A percentile compares a stretch with the other conserved stretches of the same genome.
Conservation (phyloP, 1,139 yeast species). For the Eremothecium coryli region DNA sequence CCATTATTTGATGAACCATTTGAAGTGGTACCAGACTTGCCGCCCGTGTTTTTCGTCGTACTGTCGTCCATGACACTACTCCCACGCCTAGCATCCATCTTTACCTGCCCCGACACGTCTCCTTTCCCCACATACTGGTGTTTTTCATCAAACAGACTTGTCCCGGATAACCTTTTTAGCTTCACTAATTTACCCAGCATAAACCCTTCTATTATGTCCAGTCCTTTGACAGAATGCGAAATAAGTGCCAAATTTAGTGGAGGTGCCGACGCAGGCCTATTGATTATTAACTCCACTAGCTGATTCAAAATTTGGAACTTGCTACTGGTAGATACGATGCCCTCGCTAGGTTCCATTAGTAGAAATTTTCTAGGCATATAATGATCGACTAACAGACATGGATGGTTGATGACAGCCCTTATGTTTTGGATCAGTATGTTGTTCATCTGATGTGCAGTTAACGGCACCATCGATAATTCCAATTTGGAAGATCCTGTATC, state of each 20-base stretch:
- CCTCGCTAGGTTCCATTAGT: conserved; percentile 53
- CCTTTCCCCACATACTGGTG: conserved; percentile 11
- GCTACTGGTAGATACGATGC: conserved; percentile 46
- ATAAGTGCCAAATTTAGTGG: conserved; percentile 39
- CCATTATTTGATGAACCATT: conserved; percentile 35
- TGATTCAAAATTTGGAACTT: conserved; percentile 49
- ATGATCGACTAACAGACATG: conserved; percentile 63
- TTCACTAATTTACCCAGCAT: conserved; percentile 50
- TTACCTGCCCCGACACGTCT: not conserved
- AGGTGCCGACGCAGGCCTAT: conserved; percentile 12
- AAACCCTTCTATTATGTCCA: conserved; percentile 61
- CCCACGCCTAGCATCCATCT: not conserved
- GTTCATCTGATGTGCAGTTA: conserved; percentile 30
- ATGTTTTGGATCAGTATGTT: conserved; percentile 44
- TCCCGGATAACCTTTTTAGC: conserved; percentile 53
- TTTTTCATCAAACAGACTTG: conserved; percentile 42
- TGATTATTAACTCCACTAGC: conserved; percentile 34
- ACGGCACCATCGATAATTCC: conserved; percentile 13
- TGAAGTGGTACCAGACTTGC: conserved; percentile 14
- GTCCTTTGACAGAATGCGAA: conserved; percentile 53
- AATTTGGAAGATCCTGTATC: conserved; percentile 9
- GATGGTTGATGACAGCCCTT: conserved; percentile 47
- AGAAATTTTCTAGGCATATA: conserved; percentile 61
- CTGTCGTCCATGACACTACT: not conserved
- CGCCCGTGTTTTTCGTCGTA: conserved; percentile 1